Base-by-base conservation (phyloP, 2,329 filamentous ascomycete species). In the Didymella exigua region DNA sequence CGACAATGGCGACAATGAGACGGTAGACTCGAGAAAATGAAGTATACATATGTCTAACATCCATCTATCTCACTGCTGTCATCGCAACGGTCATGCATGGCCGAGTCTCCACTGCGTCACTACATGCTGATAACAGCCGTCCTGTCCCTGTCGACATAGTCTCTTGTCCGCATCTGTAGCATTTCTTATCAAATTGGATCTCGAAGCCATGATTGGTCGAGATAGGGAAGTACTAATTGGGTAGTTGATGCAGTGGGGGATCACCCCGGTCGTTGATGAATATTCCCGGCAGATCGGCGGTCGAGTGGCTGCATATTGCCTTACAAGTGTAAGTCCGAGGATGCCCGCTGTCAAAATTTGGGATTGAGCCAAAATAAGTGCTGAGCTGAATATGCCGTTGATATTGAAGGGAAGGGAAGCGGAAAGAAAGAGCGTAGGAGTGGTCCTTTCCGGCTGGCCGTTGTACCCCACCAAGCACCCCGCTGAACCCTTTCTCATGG, bases 181-280 rank as follows among this genome's bases (percentile, higher is more conserved):
- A 49, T 38, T 37, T 58, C 56, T 64, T 65, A 65, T 68, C 66
- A 61, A 52, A 56, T 27, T 14, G 21, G 29, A 40, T 56, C 37
- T 30, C 38, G 41, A 54, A 23, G 19, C 40, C 29, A 16, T 50
- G 55, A 60, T 67, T 65, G 63, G 66, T 58, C 55, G 36, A 58
- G 64, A 68, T 66, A 65, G 58, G 48, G 46, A 37, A 4, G 19
- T 18, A 29, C 27, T 46, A n/a, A n/a, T n/a, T n/a, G 40, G 52
- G 52, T 49, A 54, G 40, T 54, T 40, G 36, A 24, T 21, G 33
- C 59, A 49, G 60, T 59, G 54, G 60, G 56, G 59, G 49, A 31
- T 2, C 21, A 49, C 41, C 52, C 52, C 34, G 41, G 46, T 49
- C 23, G 21, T 11, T 29, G 16, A 11, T 13, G 26, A 31, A 36